Base-by-base conservation (phyloP, 352 stramenopile genomes). In the Globisporangium ultimum region DNA sequence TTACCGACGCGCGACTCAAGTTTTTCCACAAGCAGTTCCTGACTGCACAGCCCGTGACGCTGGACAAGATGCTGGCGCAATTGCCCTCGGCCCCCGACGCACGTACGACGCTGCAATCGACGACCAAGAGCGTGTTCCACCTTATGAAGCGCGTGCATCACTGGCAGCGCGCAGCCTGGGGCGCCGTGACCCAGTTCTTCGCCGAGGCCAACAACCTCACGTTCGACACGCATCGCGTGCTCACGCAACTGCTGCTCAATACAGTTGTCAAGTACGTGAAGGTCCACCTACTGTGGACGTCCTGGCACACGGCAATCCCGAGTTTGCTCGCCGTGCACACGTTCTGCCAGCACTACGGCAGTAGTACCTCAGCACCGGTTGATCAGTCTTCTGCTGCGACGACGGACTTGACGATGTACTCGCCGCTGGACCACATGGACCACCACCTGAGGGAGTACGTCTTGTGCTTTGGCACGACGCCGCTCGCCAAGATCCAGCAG, bases 121-220 rank as follows among this genome's bases (percentile, higher is more conserved):
- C 77, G 7, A 46, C 69, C 11, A 73, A 64, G 55, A 36, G 18
- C 0, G 46, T 75, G 9, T 81, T 84, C 43, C 75, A 87, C 21
- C 67, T 89, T 20, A 83, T 88, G 72, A 87, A 84, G 69, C 71
- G 69, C 36, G 43, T 87, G 20, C 74, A 89, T 14, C 77, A 87
- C 48, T 88, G 80, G 73, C 77, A 89, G 47, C 68, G 81, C 53
- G 70, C 71, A 1, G 49, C 71, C 2, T 89, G 76, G 76, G 76
- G 78, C 12, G 60, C 71, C 2, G 56, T 89, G 41, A 76, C 69
- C 17, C 64, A 64, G 28, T 78, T 86, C 54, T 74, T 75, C 38
- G 45, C 55, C 0, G 67, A 79, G 36, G 22, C 52, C 2, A 58
- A 67, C 5, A 47, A 68, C 9, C 43, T 87, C 15, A 72, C 74